Conservation (phyloP, 2,329 filamentous ascomycete species). For the Beauveria brongniartii region DNA sequence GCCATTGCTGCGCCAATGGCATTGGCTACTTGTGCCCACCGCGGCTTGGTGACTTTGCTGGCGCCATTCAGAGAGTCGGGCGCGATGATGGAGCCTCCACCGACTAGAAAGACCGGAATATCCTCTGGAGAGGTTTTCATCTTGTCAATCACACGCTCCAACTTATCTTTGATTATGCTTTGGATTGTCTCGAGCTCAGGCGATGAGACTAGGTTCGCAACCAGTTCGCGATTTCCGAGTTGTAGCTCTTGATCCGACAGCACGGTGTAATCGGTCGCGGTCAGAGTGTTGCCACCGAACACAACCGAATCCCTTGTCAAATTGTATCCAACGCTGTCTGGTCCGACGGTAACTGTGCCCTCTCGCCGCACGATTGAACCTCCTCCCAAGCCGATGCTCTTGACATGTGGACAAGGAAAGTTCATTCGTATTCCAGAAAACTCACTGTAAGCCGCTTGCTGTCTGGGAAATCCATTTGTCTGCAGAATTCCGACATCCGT, state of each 20-base stretch:
- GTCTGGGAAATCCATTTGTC: conserved; percentile 54
- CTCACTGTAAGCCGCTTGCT: conserved; percentile 54
- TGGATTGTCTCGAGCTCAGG: conserved; percentile 31
- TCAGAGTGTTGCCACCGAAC: conserved; percentile 49
- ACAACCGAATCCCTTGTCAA: conserved; percentile 44
- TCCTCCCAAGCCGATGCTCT: conserved; percentile 51
- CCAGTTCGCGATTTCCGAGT: conserved; percentile 34
- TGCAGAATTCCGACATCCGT: conserved; percentile 55
- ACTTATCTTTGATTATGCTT: conserved; percentile 36
- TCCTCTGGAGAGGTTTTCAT: conserved; percentile 57
- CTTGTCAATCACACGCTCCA: conserved; percentile 49
- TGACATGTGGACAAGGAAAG: conserved; percentile 48
- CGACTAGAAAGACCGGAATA: conserved; percentile 52
- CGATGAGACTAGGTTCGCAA: conserved; percentile 22
- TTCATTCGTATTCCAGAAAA: conserved; percentile 57
- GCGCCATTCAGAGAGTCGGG: conserved; percentile 48
- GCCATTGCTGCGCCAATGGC: conserved; percentile 58
- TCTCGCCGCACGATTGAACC: conserved; percentile 43
- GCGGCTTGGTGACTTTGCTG: conserved; percentile 46
- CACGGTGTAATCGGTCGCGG: conserved; percentile 49
- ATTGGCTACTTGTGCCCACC: conserved; percentile 53
- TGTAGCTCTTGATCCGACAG: conserved; percentile 23
- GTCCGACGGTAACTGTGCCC: conserved; percentile 41
- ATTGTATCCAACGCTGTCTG: conserved; percentile 54
- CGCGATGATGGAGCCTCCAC: conserved; percentile 53